Evolutionary conservation across 108 stramenopile species (phyloP).

Genomic region (Skeletonema costatum): DNA sequence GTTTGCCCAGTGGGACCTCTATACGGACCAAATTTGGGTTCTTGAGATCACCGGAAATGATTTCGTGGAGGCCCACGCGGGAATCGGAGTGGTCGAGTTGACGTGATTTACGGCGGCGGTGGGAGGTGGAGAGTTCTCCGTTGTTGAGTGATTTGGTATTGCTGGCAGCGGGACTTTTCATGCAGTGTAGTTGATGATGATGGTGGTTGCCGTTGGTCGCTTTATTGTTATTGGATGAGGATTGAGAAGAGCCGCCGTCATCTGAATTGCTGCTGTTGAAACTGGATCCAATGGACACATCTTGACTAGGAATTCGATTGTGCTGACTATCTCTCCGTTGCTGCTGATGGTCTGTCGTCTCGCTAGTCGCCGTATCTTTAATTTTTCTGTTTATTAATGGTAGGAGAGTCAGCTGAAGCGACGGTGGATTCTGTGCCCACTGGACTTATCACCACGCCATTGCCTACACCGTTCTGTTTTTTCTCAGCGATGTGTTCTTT

Average conservation of each 20-base stretch:
- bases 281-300: background rate
- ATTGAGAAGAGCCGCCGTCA: background rate
- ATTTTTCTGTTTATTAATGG: background rate
- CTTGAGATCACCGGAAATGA: constrained; percentile 27
- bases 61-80: constrained; percentile 37
- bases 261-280: background rate
- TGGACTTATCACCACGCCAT: background rate
- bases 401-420: background rate
- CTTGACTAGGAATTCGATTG: background rate
- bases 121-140: background rate
- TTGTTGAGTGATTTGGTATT: background rate
- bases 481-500: background rate
- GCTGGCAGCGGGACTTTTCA: background rate
- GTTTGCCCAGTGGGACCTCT: constrained; percentile 88
- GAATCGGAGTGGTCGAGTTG: constrained; percentile 33
- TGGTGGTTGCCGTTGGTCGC: background rate
- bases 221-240: background rate
- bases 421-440: background rate
- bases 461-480: background rate
- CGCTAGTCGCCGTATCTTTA: background rate
- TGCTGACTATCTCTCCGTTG: background rate
- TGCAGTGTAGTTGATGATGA: too few relatives aligned
- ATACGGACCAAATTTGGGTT: constrained; percentile 78
- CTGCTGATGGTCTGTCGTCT: background rate
- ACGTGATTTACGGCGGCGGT: constrained; percentile 24